These are phyloP conservation scores for Colletotrichum limetticola DNA, from an alignment of 2,329 filamentous ascomycete genomes.

Conservation along the genomic window DNA sequence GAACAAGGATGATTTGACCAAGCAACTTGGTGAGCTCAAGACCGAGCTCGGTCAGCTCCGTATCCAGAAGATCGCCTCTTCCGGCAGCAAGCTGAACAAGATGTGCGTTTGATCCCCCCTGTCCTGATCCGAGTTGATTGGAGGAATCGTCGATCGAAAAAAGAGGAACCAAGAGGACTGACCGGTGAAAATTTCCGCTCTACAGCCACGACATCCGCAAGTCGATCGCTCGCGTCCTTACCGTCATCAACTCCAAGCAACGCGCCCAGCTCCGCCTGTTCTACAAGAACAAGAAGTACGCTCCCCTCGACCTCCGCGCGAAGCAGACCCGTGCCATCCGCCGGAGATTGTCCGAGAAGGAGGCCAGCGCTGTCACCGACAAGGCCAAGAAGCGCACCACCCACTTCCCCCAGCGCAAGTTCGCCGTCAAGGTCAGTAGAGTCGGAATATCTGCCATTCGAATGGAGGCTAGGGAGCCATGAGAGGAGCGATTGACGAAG, in stretches of 20 bases:
- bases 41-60: constrained; percentile 94
- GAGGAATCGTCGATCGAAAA: constrained; percentile 27
- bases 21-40: constrained; percentile 96
- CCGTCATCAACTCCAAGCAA: constrained; percentile 99
- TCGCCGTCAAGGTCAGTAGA: constrained; percentile 89
- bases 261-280: constrained; percentile 96
- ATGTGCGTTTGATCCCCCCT: constrained; percentile 73
- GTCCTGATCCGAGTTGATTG: constrained; percentile 14
- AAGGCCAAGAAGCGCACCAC: constrained; percentile 96
- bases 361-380: constrained; percentile 84
- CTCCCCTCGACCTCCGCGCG: constrained; percentile 95
- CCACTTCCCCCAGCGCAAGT: constrained; percentile 99
- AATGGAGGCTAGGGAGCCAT: not conserved
- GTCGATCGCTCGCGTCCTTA: constrained; percentile 98
- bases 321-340: constrained; percentile 99
- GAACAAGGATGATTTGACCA: constrained; percentile 98
- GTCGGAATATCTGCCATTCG: not conserved
- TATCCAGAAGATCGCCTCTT: constrained; percentile 98
- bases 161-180: constrained; percentile 21
- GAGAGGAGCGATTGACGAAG: not conserved
- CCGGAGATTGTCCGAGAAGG: constrained; percentile 91
- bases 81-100: constrained; percentile 95
- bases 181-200: constrained; percentile 17
- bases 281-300: constrained; percentile 99
- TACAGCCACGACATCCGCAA: constrained; percentile 97